Evolutionary conservation across 2,329 filamentous ascomycete species (phyloP).

Genomic region (Dothiorella sarmentorum): DNA sequence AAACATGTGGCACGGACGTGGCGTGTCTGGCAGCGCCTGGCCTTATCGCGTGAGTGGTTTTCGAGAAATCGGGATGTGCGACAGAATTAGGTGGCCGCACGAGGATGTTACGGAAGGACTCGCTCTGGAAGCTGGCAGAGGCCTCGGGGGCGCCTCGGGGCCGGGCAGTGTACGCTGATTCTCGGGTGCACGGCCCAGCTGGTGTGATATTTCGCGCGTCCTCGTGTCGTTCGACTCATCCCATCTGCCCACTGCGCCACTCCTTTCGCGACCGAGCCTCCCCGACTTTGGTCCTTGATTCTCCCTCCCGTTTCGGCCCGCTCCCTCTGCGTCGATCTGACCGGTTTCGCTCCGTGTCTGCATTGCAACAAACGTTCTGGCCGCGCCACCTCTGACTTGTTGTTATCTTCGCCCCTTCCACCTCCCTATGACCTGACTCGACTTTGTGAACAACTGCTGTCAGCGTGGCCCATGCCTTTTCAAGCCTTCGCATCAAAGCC

Average conservation of each 20-base stretch:
- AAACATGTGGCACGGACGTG: constrained; percentile 1
- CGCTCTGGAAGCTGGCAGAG: neutral
- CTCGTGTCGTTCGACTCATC: too few relatives aligned
- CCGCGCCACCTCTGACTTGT: neutral
- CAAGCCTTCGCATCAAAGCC: too few relatives aligned
- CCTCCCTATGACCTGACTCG: too few relatives aligned
- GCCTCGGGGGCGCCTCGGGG: neutral
- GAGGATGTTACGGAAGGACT: neutral
- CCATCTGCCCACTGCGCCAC: too few relatives aligned
- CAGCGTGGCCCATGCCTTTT: too few relatives aligned
- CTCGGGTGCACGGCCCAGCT: neutral
- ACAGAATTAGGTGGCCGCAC: neutral
- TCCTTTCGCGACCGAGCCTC: neutral
- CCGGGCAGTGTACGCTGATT: neutral
- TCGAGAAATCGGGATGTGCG: constrained; percentile 3
- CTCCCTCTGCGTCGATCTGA: neutral
- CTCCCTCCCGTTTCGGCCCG: neutral
- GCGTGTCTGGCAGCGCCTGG: neutral
- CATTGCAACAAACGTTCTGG: neutral
- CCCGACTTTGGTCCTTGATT: neutral
- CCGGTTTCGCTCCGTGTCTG: neutral
- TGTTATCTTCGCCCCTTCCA: too few relatives aligned
- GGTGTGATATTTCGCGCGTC: too few relatives aligned
- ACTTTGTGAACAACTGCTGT: too few relatives aligned
- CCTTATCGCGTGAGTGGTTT: constrained; percentile 12